Conservation (phyloP, 345 rosid species). For the Linum trigynum region DNA sequence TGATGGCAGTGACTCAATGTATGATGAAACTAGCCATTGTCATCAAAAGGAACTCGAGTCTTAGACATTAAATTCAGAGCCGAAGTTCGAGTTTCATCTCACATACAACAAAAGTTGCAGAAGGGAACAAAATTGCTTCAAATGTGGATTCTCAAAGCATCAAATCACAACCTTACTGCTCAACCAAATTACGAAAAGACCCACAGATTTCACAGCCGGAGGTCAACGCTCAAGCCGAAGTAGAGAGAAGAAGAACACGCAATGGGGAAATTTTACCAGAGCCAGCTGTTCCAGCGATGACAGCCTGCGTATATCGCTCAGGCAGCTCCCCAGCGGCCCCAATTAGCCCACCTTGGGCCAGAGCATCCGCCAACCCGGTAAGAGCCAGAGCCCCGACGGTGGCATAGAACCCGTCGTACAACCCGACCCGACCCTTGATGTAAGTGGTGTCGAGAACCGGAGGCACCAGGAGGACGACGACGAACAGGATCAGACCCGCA, state of each 20-base stretch:
- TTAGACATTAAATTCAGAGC: too few species aligned
- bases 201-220: background rate
- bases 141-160: background rate
- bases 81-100: too few species aligned
- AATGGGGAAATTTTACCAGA: slow-evolving; percentile 45
- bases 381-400: slow-evolving; percentile 47
- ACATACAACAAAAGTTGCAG: background rate
- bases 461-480: slow-evolving; percentile 51
- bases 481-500: slow-evolving; percentile 52
- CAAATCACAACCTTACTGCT: background rate
- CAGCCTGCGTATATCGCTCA: slow-evolving; percentile 85
- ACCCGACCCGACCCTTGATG: slow-evolving; percentile 67
- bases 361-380: slow-evolving; percentile 71
- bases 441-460: slow-evolving; percentile 68
- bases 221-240: background rate
- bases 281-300: slow-evolving; percentile 91
- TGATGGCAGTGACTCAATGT: too few species aligned
- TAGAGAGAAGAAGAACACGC: background rate
- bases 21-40: too few species aligned
- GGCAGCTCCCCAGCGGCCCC: slow-evolving; percentile 95
- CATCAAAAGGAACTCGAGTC: too few species aligned
- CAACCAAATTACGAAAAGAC: background rate
- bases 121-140: too few species aligned
- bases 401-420: slow-evolving; percentile 55
- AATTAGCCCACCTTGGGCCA: slow-evolving; percentile 80